phyloP scores from a whole-genome alignment of 2,329 filamentous ascomycete species.

The Aureobasidium sp. region DNA sequence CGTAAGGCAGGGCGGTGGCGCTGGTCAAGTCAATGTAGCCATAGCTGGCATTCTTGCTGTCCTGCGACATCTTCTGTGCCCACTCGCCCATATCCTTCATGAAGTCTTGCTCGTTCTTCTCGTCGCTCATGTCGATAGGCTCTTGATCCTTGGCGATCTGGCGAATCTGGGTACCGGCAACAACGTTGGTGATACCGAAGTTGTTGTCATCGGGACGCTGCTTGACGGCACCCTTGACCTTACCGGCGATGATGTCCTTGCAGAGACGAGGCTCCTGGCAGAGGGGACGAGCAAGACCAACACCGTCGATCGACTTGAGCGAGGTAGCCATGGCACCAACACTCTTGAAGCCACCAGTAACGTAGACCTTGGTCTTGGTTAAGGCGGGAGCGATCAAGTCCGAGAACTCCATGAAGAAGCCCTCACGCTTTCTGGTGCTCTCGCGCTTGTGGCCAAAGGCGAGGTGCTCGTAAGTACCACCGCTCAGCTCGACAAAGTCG shows the following conservation, averaged over 20 bases:
- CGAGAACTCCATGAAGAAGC: slow-evolving; percentile 54
- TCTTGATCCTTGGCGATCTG: slow-evolving; percentile 46
- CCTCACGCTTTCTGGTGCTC: slow-evolving; percentile 45
- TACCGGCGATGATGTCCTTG: slow-evolving; percentile 38
- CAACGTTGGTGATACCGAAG: slow-evolving; percentile 40
- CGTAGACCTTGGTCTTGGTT: slow-evolving; percentile 47
- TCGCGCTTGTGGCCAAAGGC: slow-evolving; percentile 46
- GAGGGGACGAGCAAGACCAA: slow-evolving; percentile 49
- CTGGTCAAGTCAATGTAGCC: slow-evolving; percentile 39
- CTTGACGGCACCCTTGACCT: slow-evolving; percentile 41
- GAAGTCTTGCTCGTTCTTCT: slow-evolving; percentile 41
- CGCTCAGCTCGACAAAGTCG: slow-evolving; percentile 51
- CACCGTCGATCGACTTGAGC: slow-evolving; percentile 48
- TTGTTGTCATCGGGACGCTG: slow-evolving; percentile 41
- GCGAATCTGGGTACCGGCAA: slow-evolving; percentile 43
- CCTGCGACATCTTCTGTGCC: slow-evolving; percentile 31
- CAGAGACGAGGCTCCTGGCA: slow-evolving; percentile 43
- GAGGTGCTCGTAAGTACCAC: slow-evolving; percentile 51
- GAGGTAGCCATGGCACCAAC: slow-evolving; percentile 51
- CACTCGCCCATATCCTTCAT: slow-evolving; percentile 41
- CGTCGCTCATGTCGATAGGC: slow-evolving; percentile 43
- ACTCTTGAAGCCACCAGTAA: slow-evolving; percentile 52
- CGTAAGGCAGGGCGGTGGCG: slow-evolving; percentile 30
- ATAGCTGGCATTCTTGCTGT: slow-evolving; percentile 32
- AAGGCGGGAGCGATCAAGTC: slow-evolving; percentile 42